Conservation (phyloP, 495 filamentous ascomycete genomes). For the Pyrenula massariospora region DNA sequence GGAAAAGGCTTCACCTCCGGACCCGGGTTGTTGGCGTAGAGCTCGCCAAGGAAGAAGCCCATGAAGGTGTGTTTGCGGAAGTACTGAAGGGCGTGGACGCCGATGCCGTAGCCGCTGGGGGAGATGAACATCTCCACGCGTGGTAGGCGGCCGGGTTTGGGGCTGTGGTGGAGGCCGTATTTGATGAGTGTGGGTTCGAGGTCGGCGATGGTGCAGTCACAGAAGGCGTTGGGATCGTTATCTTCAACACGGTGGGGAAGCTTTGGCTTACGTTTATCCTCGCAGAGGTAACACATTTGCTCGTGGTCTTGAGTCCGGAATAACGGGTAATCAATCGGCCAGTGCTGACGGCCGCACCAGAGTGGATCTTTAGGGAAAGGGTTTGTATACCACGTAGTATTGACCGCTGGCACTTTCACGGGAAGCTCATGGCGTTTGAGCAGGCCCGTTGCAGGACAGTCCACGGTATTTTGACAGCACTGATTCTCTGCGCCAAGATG, state of each 20-base stretch:
- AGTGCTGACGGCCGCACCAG: background rate
- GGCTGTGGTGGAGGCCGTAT: background rate
- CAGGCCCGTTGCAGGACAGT: background rate
- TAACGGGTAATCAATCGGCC: background rate
- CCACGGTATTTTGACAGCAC: background rate
- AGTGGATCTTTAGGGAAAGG: background rate
- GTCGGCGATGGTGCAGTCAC: background rate
- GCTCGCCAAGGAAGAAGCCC: slow-evolving; percentile 19
- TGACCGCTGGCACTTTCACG: background rate
- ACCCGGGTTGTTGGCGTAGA: slow-evolving; percentile 6
- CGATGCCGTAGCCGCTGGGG: slow-evolving; percentile 11
- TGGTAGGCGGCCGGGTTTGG: background rate
- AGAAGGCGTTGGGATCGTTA: background rate
- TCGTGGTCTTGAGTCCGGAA: background rate
- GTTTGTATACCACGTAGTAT: background rate
- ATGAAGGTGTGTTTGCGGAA: slow-evolving; percentile 16
- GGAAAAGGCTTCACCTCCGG: background rate
- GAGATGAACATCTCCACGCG: background rate
- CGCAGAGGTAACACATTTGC: background rate
- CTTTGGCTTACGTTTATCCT: background rate
- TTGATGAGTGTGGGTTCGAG: background rate
- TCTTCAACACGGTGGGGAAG: background rate
- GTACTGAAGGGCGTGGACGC: slow-evolving; percentile 18
- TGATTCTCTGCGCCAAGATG: background rate
- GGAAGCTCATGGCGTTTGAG: background rate